Base-by-base conservation (phyloP, 2,329 filamentous ascomycete genomes). In the Fusarium sarcochroum region DNA sequence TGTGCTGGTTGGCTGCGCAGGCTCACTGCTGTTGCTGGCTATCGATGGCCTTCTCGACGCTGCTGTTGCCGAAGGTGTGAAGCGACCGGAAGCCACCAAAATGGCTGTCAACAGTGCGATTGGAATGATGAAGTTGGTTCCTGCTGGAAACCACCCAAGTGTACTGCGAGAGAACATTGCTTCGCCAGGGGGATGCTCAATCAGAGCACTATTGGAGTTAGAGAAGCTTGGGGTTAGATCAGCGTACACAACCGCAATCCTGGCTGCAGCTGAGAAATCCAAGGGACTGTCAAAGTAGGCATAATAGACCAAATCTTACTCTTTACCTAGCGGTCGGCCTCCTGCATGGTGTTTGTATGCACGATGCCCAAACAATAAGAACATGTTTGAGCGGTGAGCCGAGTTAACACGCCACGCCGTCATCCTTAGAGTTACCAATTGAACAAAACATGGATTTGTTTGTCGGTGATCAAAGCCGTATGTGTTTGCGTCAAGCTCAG, bases 161-260 rank as follows among this genome's bases (percentile, higher is more conserved):
- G 37, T 63, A 15, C 35, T 63, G 38, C 47, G 59, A 23, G 59
- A 63, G 54, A 63, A 63, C 15, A 63, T 63, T 54, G 59, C 59
- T 17, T 63, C 59, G 6, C 59, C 59, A 4, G 54, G 59, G 27
- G 59, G 59, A 9, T 58, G 54, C 34, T 63, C 59, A 21, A 63
- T 63, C 18, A 58, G 59, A 23, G 59, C 54, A 5, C 30, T 63
- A 2, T 30, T 63, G 10, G 54, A 63, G 21, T 27, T 63, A 5
- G 59, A 63, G 25, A 53, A 32, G 7, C 23, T 37, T 18, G 59
- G 48, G 10, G 54, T 55, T 18, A 54, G 54, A 25, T 63, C 54
- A 10, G 59, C 59, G 3, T 64, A 52, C 25, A 64, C 56, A 5
- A 52, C 25, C 18, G 59, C 54, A 27, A 63, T 58, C 8, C 8